phyloP scores from a whole-genome alignment of 2,329 filamentous ascomycete species.

The Pseudogymnoascus pannorum region DNA sequence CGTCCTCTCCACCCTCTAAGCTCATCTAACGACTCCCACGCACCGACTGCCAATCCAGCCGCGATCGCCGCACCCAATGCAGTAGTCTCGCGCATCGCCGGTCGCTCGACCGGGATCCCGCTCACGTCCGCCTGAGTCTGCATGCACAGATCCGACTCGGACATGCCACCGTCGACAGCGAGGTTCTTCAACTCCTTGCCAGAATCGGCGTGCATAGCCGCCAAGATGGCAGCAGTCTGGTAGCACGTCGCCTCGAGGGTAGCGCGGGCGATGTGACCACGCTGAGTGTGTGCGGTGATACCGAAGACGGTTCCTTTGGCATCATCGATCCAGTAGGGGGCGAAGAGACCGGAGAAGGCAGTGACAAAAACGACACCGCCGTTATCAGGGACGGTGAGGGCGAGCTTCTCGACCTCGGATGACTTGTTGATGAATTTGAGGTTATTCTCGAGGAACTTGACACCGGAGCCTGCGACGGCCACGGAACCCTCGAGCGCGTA shows the following conservation, averaged over 20 bases:
- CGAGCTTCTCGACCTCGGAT: conserved; percentile 57
- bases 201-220: conserved; percentile 66
- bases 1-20: conserved; percentile 64
- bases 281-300: conserved; percentile 62
- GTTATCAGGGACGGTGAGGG: conserved; percentile 56
- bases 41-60: conserved; percentile 66
- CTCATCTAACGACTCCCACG: conserved; percentile 69
- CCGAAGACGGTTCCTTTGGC: conserved; percentile 65
- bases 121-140: conserved; percentile 76
- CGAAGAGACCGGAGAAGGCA: conserved; percentile 65
- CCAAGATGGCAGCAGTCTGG: conserved; percentile 66
- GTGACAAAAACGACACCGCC: conserved; percentile 65
- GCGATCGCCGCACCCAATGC: conserved; percentile 76
- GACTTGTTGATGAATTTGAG: conserved; percentile 54
- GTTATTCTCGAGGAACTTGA: conserved; percentile 65
- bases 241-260: conserved; percentile 68
- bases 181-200: conserved; percentile 56
- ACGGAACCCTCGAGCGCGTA: conserved; percentile 74
- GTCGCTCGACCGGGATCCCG: conserved; percentile 69
- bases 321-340: conserved; percentile 71
- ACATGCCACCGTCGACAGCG: conserved; percentile 67
- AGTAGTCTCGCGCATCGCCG: conserved; percentile 77
- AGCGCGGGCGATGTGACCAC: conserved; percentile 63
- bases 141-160: conserved; percentile 65
- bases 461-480: conserved; percentile 67